Evolutionary conservation across 768 basidiomycete genomes (phyloP).

Genomic region (Macrolepiota fuliginosa): DNA sequence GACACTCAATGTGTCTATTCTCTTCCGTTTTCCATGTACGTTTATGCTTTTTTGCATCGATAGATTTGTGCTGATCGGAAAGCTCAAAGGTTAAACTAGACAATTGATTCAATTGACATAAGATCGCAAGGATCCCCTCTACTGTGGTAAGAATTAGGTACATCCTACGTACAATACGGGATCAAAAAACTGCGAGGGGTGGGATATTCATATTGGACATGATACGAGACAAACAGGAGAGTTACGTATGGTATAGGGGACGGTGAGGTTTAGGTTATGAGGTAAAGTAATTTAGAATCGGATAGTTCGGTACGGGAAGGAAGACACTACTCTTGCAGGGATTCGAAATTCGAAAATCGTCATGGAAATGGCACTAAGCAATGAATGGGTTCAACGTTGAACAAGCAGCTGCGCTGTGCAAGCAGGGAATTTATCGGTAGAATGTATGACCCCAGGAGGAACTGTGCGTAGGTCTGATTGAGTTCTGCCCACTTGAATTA

Average conservation of each 20-base stretch:
- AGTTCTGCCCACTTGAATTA: not conserved
- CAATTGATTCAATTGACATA: not conserved
- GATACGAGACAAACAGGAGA: not conserved
- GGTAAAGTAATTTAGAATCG: constrained; percentile 2
- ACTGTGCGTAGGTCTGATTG: not conserved
- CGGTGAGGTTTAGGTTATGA: not conserved
- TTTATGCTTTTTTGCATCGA: not conserved
- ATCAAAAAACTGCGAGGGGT: not conserved
- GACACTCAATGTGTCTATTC: not conserved
- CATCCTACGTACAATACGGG: not conserved
- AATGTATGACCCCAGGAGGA: not conserved
- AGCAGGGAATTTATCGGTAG: too few relatives aligned
- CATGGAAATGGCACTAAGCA: not conserved
- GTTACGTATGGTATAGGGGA: not conserved
- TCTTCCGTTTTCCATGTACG: not conserved
- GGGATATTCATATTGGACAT: not conserved
- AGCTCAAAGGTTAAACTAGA: not conserved
- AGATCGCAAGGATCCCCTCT: not conserved
- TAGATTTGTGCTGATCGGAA: too few relatives aligned
- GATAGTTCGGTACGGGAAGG: not conserved
- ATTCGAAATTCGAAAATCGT: not conserved
- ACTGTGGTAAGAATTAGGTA: not conserved
- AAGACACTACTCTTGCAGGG: not conserved
- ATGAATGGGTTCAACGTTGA: too few relatives aligned
- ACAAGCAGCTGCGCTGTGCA: too few relatives aligned